Percentiles rank a stretch among this genome's conserved stretches.
Evolutionary conservation across 139 green algal genomes (phyloP).

Genomic region (Pseudopediastrum boryanum): DNA sequence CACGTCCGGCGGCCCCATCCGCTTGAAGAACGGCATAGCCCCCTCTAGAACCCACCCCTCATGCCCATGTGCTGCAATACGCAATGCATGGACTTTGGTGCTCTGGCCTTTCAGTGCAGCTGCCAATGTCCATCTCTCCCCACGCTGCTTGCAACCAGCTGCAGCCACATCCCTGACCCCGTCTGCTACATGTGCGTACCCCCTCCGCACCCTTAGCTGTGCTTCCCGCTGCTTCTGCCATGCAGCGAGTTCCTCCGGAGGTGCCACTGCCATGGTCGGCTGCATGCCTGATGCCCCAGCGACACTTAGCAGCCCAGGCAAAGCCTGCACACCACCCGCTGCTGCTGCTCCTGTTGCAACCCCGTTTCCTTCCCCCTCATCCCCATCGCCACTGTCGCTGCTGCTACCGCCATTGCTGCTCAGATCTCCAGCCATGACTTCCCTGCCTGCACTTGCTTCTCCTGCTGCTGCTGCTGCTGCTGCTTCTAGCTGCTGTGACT

Average conservation of each 20-base stretch:
- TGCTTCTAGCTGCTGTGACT: background rate
- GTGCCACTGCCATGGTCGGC: background rate
- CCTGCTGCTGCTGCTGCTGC: background rate
- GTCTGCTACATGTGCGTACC: constrained; percentile 25
- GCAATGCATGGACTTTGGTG: constrained; percentile 53
- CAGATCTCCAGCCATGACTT: background rate
- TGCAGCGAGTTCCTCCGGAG: background rate
- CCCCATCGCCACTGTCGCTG: background rate
- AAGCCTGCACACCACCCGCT: background rate
- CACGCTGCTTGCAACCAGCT: background rate
- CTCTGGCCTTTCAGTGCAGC: constrained; percentile 31
- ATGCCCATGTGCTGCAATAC: constrained; percentile 67
- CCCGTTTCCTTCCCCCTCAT: background rate
- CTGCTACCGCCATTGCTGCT: background rate
- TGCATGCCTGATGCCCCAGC: too few relatives aligned
- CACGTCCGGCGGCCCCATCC: constrained; percentile 51
- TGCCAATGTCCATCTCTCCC: background rate
- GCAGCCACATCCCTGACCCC: background rate
- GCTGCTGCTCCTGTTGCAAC: background rate
- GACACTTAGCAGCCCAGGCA: too few relatives aligned
- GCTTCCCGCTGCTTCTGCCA: background rate
- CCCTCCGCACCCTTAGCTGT: constrained; percentile 1
- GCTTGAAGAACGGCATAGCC: constrained; percentile 45
- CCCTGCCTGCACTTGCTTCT: background rate
- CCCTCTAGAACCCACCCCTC: constrained; percentile 73